Evolutionary conservation across 2,329 filamentous ascomycete genomes (phyloP), one percentile per base, ranked within the genome.

Genomic region (Alternaria infectoria): DNA sequence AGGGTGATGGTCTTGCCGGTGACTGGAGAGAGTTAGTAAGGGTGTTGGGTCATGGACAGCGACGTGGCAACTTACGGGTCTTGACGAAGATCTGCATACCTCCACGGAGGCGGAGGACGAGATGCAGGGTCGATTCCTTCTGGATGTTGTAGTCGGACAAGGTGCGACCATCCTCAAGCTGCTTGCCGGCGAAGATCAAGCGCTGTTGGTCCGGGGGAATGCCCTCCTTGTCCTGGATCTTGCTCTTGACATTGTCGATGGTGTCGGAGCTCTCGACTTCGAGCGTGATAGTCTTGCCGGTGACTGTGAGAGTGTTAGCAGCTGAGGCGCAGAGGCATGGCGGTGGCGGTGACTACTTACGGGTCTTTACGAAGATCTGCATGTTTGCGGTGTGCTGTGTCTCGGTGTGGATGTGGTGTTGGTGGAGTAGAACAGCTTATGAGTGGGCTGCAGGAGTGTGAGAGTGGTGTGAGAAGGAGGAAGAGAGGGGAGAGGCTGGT

Each of bases 351-450:
- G 72, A 69, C 36, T 76, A 90, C 91, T 88, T 86, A 93, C 91
- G 88, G 75, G 93, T 97, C 90, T 97, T 97, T 78, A 97, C 94
- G 84, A 97, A 97, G 87, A 97, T 97, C 88, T 97, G 94, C 94
- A 97, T 96, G 82, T 19, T 66, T 66, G 65, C 55, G 44, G 21
- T 56, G 64, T 52, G 30, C 88, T 97, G 94, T 94, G 97, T 96
- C 82, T 43, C 64, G 63, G 55, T 40, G 47, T 21, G 50, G 63
- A 57, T 51, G 61, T 50, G 54, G 57, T 17, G 57, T 47, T 67
- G 64, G 67, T 28, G 59, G 52, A 57, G 47, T 62, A 26, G 57
- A 51, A 54, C 28, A 61, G 58, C 52, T 57, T 56, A 12, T 44
- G 17, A 11, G 54, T 59, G 26, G 43, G 50, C 21, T 12, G 54